Conservation (phyloP, 257 asterid genomes). For the Catharanthus roseus region DNA sequence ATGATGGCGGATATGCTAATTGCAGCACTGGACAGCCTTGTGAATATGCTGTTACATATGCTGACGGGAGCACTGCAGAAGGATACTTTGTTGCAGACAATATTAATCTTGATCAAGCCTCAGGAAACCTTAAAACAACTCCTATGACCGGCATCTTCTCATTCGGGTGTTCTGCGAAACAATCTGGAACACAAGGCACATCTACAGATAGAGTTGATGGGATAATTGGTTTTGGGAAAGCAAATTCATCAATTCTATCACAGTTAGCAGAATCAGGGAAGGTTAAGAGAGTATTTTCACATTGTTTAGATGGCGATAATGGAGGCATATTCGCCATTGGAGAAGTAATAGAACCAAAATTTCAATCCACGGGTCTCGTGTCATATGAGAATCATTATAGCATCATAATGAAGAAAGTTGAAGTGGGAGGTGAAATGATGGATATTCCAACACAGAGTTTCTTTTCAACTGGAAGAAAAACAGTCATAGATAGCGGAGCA, state of each 20-base stretch:
- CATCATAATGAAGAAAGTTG: conserved; percentile 11
- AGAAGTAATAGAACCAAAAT: conserved; percentile 16
- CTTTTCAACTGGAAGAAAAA: conserved; percentile 10
- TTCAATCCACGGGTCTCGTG: conserved; percentile 7
- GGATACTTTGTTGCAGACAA: conserved; percentile 22
- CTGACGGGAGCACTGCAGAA: conserved; percentile 17
- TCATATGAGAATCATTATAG: conserved; percentile 11
- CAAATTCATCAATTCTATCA: conserved; percentile 22
- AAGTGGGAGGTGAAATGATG: conserved; percentile 14
- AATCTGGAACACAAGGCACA: conserved; percentile 17
- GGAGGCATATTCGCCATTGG: conserved; percentile 32
- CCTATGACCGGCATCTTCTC: conserved; percentile 13
- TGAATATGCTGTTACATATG: conserved; percentile 14
- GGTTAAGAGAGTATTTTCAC: conserved; percentile 15
- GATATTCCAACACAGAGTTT: conserved; percentile 8
- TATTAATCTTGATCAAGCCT: conserved; percentile 16
- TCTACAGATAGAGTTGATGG: conserved; percentile 26
- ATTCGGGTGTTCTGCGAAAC: conserved; percentile 24
- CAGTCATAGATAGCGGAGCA: conserved; percentile 30
- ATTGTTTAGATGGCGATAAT: conserved; percentile 17
- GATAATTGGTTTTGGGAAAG: conserved; percentile 25
- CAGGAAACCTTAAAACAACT: conserved; percentile 14
- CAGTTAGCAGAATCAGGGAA: conserved; percentile 16
- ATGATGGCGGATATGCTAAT: not conserved
- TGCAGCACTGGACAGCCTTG: conserved; percentile 18